Conservation (phyloP, 179 eudicot species). For the Actinidia chinensis region DNA sequence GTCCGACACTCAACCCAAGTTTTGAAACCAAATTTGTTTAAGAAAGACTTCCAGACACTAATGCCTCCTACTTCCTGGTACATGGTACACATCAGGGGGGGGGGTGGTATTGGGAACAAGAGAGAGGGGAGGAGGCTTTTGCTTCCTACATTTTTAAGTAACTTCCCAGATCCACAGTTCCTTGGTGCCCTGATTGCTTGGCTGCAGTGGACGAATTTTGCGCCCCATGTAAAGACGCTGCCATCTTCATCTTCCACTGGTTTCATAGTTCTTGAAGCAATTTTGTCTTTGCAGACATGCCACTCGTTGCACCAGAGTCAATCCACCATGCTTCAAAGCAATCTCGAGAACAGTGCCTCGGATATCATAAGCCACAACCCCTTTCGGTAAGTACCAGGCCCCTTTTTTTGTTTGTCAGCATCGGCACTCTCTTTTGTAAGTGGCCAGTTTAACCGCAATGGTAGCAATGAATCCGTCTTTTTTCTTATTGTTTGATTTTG, state of each 20-base stretch:
- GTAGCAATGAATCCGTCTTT: not conserved
- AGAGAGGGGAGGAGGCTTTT: too few relatives aligned
- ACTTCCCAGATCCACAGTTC: not conserved
- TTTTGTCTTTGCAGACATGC: not conserved
- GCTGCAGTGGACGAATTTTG: not conserved
- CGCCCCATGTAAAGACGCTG: not conserved
- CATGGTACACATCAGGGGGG: not conserved
- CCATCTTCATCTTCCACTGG: not conserved
- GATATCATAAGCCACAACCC: not conserved
- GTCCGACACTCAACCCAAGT: not conserved
- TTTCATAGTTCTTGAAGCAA: not conserved
- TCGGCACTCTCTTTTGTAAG: not conserved
- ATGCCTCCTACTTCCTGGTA: not conserved
- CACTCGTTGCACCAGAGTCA: constrained; percentile 6
- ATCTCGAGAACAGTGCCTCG: not conserved
- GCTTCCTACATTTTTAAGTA: too few relatives aligned
- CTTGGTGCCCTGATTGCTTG: not conserved
- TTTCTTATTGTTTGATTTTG: not conserved
- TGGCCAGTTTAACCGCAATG: not conserved
- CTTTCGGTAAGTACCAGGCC: not conserved
- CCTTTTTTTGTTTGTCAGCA: not conserved
- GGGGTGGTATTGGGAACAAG: not conserved
- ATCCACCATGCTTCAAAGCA: not conserved
- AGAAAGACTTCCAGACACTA: not conserved
- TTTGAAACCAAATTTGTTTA: not conserved